These are phyloP conservation scores for Endoconidiophora laricicola DNA, from an alignment of 2,329 filamentous ascomycete genomes.

Conservation along the genomic window DNA sequence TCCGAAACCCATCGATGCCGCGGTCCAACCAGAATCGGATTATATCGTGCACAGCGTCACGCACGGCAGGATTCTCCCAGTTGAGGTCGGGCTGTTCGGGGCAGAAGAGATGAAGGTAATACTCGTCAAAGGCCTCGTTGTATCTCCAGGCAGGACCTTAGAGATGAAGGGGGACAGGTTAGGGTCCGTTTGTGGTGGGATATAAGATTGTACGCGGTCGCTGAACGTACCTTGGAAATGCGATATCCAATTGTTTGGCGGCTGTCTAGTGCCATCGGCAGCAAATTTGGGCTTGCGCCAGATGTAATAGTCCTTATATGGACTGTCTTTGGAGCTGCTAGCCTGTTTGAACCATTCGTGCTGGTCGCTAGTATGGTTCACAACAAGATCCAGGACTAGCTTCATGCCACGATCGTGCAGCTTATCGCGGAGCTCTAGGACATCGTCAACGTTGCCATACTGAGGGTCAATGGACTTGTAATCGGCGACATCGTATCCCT, in stretches of 20 bases:
- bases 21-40: slow-evolving; percentile 61
- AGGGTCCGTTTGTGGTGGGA: neutral
- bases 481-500: slow-evolving; percentile 53
- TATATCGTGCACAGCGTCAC: slow-evolving; percentile 47
- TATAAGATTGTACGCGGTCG: neutral
- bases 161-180: neutral
- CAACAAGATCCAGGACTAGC: slow-evolving; percentile 54
- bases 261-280: slow-evolving; percentile 36
- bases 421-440: slow-evolving; percentile 44
- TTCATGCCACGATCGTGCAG: slow-evolving; percentile 49
- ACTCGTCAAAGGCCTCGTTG: slow-evolving; percentile 31
- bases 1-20: slow-evolving; percentile 48
- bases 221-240: slow-evolving; percentile 9
- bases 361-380: slow-evolving; percentile 50
- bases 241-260: slow-evolving; percentile 41
- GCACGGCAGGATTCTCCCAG: slow-evolving; percentile 53
- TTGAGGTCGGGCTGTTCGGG: slow-evolving; percentile 61
- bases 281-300: slow-evolving; percentile 45
- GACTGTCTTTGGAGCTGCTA: slow-evolving; percentile 34
- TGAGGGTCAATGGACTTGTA: slow-evolving; percentile 48
- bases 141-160: slow-evolving; percentile 31
- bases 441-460: slow-evolving; percentile 52
- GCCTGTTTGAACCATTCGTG: slow-evolving; percentile 58
- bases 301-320: slow-evolving; percentile 46
- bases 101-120: slow-evolving; percentile 53